A percentile compares a stretch with the other conserved stretches of the same genome.
Evolutionary conservation across 768 basidiomycete genomes (phyloP).

Genomic region (Kwoniella pini): DNA sequence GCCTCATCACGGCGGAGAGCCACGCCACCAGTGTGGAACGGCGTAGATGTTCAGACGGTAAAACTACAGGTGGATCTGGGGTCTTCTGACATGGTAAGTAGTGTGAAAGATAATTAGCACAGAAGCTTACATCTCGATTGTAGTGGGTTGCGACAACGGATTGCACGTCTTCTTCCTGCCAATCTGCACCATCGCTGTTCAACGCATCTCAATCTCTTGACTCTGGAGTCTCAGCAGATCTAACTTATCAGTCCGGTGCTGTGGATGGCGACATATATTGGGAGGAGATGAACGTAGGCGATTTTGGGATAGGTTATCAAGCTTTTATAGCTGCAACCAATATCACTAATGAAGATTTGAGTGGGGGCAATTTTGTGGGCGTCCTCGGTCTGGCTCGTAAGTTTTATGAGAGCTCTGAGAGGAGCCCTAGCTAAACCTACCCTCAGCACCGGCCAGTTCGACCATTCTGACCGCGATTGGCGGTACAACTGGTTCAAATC

Average conservation of each 20-base stretch:
- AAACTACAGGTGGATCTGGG: slow-evolving; percentile 52
- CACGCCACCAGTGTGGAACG: slow-evolving; percentile 20
- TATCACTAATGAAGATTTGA: slow-evolving; percentile 45
- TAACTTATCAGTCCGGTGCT: slow-evolving; percentile 44
- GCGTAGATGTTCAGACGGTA: slow-evolving; percentile 31
- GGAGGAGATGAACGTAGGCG: slow-evolving; percentile 49
- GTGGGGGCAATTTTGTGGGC: slow-evolving; percentile 45
- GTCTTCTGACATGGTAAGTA: slow-evolving; percentile 50
- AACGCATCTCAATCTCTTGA: slow-evolving; percentile 27
- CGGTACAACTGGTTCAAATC: slow-evolving; percentile 46
- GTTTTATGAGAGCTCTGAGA: not conserved
- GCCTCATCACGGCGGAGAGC: not conserved
- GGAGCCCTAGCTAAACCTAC: not conserved
- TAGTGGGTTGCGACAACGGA: slow-evolving; percentile 50
- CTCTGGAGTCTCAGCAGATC: slow-evolving; percentile 32
- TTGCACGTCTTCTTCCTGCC: slow-evolving; percentile 37
- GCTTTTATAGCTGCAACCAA: slow-evolving; percentile 46
- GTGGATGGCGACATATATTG: slow-evolving; percentile 47
- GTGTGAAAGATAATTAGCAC: too few species aligned
- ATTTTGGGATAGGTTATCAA: slow-evolving; percentile 51
- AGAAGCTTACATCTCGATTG: not conserved
- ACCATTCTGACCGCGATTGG: slow-evolving; percentile 44
- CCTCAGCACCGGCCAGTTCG: slow-evolving; percentile 47
- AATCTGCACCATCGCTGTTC: slow-evolving; percentile 23
- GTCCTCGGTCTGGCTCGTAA: slow-evolving; percentile 49